Base-by-base conservation (phyloP, 208 protist species). In the Wallacemonas sp. region DNA sequence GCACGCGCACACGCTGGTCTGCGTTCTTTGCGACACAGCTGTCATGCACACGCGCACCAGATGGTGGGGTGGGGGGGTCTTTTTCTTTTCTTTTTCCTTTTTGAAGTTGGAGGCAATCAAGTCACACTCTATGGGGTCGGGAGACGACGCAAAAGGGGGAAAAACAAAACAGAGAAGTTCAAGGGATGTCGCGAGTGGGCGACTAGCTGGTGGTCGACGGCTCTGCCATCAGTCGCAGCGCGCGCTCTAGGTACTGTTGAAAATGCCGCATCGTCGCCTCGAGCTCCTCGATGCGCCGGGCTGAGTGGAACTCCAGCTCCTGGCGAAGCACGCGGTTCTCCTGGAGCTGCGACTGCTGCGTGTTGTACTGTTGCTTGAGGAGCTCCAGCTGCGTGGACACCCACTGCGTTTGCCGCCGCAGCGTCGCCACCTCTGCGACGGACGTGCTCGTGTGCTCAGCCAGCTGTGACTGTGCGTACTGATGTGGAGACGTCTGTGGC, bases 221-320 rank as follows among this genome's bases (percentile, higher is more conserved):
- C n/a, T n/a, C n/a, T 33, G 75, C 77, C 17, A 91, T 77, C 49
- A 91, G 71, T 2, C 68, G 46, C 21, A 86, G 54, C 24, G 86
- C 76, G 24, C 76, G 70, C 54, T 82, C 54, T 33, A 88, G 70
- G 38, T 82, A 73, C 27, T 62, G 62, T 41, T 87, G 71, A 42
- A 88, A 82, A 27, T 75, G 75, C 53, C 65, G 54, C 45, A 89
- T 66, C 12, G 78, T 76, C 17, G 70, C 71, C 66, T 92, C 79
- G 45, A 92, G 64, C 68, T 92, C 79, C 28, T 67, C 21, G 30
- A 88, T 79, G 53, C 81, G 81, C 55, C 76, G 68, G 11, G 17
- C 31, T 2, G 64, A 42, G 2, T 17, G 45, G 9, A 39, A 26
- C 64, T 66, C 39, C 3, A 66, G 31, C 39, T 46, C 33, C 5